Conservation (phyloP, 768 basidiomycete genomes). For the Leccinum subgranulosum region DNA sequence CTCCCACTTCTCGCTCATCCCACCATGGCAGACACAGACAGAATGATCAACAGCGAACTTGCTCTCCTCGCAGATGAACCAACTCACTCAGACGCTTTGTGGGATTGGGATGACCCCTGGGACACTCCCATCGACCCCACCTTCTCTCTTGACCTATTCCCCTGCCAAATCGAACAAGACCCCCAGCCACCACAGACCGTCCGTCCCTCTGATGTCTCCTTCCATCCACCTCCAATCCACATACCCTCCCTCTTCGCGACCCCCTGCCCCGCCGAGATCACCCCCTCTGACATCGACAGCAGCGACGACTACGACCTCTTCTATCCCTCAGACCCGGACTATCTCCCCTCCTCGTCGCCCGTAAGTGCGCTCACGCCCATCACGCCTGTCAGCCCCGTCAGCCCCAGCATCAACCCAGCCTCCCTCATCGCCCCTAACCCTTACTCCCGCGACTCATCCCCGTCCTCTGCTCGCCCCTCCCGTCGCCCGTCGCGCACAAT, state of each 20-base stretch:
- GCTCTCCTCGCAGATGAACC: constrained; percentile 9
- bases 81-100: not conserved
- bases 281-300: constrained; percentile 16
- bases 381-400: not conserved
- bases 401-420: constrained; percentile 9
- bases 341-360: constrained; percentile 5
- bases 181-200: constrained; percentile 19
- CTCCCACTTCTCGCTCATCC: not conserved
- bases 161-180: not conserved
- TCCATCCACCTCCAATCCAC: not conserved
- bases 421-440: not conserved
- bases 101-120: constrained; percentile 7
- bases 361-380: not conserved
- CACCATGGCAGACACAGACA: constrained; percentile 24
- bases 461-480: constrained; percentile 10
- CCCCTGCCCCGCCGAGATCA: not conserved
- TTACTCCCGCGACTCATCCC: not conserved
- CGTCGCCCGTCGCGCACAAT: constrained; percentile 23
- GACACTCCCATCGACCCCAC: not conserved
- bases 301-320: constrained; percentile 16
- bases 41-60: constrained; percentile 22
- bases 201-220: constrained; percentile 20
- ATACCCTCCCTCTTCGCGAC: constrained; percentile 1
- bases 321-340: constrained; percentile 26
- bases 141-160: not conserved